Base-by-base conservation (phyloP, 495 filamentous ascomycete species). In the Parachaetomium inaequale region DNA sequence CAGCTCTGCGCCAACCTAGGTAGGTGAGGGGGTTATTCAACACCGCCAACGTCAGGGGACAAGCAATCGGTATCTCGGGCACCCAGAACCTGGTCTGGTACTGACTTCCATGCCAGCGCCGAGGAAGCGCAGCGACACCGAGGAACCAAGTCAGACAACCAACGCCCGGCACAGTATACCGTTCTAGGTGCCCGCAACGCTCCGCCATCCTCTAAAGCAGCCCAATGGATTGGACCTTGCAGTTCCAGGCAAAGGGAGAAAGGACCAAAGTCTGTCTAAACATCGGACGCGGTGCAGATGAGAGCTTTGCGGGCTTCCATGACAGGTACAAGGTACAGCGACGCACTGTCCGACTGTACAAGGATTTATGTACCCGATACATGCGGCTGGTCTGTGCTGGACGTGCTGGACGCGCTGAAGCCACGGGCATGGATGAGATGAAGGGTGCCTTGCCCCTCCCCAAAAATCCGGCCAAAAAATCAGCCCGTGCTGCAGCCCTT, bases 401-500 rank as follows among this genome's bases (percentile, higher is more conserved):
- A 15, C 5, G 36, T 40, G 14, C 12, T 21, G 23, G 38, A 42
- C 53, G 23, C 53, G 36, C 34, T n/a, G 34, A 31, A 42, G 31
- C 53, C 25, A 29, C 40, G 58, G 68, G 45, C 55, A 46, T 36
- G 23, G 53, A 23, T n/a, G 56, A 59, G 36, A 47, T 58, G 58
- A 62, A 63, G 65, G 68, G 59, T 62, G 58, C 57, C 45, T 58
- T 32, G 53, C 62, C 53, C 61, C 62, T 61, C 50, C 66, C 63
- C 56, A 66, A 72, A 71, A 68, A 63, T 63, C 7, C 63, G 62
- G 61, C 58, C 65, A 64, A 69, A 68, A 72, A 70, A 72, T 71
- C 68, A 72, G 67, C 68, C 70, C 70, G 65, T 66, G 64, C 62
- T 66, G 65, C 70, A 66, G 60, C 67, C 34, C 61, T 73, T 75